Percentiles rank a stretch among this genome's conserved stretches.
Conservation (phyloP, 257 asterid species). For the Solanum verrucosum region DNA sequence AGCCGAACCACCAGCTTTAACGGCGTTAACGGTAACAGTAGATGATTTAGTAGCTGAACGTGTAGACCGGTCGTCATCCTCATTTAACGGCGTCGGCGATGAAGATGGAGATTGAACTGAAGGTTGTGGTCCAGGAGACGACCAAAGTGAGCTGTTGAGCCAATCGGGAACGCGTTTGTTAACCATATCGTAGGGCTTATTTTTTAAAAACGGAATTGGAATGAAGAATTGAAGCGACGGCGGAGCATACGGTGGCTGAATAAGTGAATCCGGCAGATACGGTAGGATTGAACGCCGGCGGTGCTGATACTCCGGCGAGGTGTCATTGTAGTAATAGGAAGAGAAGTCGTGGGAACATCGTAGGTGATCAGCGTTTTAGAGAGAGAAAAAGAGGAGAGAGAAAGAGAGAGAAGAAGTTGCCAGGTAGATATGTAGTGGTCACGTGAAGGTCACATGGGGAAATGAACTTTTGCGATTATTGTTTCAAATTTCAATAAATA, state of each 20-base stretch:
- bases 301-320: not conserved
- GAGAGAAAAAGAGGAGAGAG: not conserved
- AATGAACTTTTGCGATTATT: not conserved
- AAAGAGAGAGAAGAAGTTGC: not conserved
- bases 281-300: not conserved
- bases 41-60: constrained; percentile 8
- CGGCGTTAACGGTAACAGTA: not conserved
- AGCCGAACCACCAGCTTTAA: not conserved
- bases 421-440: not conserved
- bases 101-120: constrained; percentile 1
- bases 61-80: not conserved
- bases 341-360: not conserved
- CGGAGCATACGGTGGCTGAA: not conserved
- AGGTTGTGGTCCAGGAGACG: constrained; percentile 26
- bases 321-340: not conserved
- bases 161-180: constrained; percentile 56
- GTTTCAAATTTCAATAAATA: not conserved
- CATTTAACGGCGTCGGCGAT: constrained; percentile 18
- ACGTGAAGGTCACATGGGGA: not conserved
- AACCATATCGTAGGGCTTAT: not conserved
- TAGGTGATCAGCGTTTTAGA: not conserved
- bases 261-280: not conserved
- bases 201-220: not conserved
- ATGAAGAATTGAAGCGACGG: not conserved
- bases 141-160: constrained; percentile 80